Conservation (phyloP, 2,329 filamentous ascomycete species). For the Fusarium armeniacum region DNA sequence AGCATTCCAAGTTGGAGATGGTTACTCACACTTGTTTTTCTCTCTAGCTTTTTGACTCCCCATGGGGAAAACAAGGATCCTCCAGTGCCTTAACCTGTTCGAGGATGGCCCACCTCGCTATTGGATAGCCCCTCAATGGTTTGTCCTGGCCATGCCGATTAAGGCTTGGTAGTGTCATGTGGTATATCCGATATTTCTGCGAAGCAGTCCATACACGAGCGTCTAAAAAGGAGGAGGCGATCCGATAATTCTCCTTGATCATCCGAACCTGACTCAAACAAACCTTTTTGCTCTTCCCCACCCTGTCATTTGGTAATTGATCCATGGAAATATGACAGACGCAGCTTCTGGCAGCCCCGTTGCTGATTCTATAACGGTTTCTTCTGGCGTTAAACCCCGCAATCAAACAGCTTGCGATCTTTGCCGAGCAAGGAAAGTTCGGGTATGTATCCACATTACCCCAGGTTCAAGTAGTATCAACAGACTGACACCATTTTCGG, state of each 20-base stretch:
- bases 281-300: neutral
- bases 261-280: neutral
- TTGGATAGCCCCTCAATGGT: neutral
- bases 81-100: neutral
- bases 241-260: constrained; percentile 46
- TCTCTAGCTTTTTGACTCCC: constrained; percentile 20
- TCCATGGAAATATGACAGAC: neutral
- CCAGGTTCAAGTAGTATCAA: neutral
- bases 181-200: constrained; percentile 47
- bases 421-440: constrained; percentile 46
- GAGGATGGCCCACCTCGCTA: neutral
- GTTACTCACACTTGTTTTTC: neutral
- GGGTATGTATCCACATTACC: constrained; percentile 16
- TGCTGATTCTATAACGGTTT: neutral
- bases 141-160: neutral
- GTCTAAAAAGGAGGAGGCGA: constrained; percentile 8
- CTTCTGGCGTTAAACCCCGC: constrained; percentile 1
- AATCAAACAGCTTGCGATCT: constrained; percentile 47
- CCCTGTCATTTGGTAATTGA: neutral
- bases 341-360: neutral
- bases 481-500: neutral
- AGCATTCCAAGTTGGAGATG: neutral
- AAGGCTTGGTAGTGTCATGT: neutral
- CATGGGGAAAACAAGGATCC: constrained; percentile 36
- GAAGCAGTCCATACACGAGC: constrained; percentile 11